Evolutionary conservation across 2,329 filamentous ascomycete species (phyloP).

Genomic region (Elsinoe batatas): DNA sequence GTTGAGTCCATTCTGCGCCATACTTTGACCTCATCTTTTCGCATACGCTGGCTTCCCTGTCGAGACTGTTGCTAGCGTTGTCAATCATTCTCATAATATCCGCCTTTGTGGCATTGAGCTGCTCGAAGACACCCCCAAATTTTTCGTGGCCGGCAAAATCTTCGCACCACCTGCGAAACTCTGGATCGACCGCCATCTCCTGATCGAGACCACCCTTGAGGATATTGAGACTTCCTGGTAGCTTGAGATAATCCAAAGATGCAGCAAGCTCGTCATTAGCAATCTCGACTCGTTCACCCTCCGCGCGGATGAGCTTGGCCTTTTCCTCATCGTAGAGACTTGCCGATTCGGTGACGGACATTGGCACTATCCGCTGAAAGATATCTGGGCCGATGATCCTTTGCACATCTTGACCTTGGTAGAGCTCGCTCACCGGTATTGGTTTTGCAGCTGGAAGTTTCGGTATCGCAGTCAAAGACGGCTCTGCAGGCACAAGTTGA

Average conservation of each 20-base stretch:
- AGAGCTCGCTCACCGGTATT: conserved; percentile 91
- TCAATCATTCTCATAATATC: conserved; percentile 64
- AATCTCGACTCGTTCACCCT: conserved; percentile 84
- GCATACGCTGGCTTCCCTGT: conserved; percentile 95
- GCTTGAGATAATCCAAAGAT: conserved; percentile 82
- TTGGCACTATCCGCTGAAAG: conserved; percentile 91
- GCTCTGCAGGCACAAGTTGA: conserved; percentile 78
- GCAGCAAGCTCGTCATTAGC: conserved; percentile 95
- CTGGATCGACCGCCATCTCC: conserved; percentile 76
- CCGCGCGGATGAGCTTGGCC: conserved; percentile 84
- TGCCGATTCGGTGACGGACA: conserved; percentile 91
- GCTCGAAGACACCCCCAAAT: conserved; percentile 69
- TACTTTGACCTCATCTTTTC: conserved; percentile 99
- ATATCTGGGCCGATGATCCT: conserved; percentile 94
- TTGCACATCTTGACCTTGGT: conserved; percentile 94
- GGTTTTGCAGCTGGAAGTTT: conserved; percentile 94
- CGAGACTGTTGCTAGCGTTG: conserved; percentile 73
- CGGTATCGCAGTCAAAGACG: conserved; percentile 67
- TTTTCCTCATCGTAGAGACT: conserved; percentile 98
- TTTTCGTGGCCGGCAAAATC: conserved; percentile 80
- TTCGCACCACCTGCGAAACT: conserved; percentile 89
- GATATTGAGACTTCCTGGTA: conserved; percentile 81
- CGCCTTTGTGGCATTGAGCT: conserved; percentile 66
- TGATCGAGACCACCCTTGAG: conserved; percentile 89
- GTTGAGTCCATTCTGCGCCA: conserved; percentile 90